Percentiles rank a stretch among this genome's conserved stretches.
These are phyloP conservation scores for Paraphoma chrysanthemicola DNA, from an alignment of 2,329 filamentous ascomycete species.

Conservation along the genomic window DNA sequence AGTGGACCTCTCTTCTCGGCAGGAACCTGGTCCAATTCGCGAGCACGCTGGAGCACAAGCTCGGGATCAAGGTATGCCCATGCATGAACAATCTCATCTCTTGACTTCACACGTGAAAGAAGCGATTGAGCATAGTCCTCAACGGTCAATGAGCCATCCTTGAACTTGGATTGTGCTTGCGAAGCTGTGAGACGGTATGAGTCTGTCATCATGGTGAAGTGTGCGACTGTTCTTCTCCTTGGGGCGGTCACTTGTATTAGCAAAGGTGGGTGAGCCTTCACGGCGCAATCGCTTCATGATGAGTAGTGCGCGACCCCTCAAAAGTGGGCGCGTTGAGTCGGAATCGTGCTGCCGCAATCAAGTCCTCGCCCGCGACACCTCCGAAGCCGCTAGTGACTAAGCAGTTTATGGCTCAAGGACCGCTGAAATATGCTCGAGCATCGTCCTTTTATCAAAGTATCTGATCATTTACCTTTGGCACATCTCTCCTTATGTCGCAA, in stretches of 20 bases:
- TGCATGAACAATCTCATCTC: conserved; percentile 34
- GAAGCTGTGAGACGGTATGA: not conserved
- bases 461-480: too few relatives aligned
- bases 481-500: too few relatives aligned
- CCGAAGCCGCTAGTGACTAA: not conserved
- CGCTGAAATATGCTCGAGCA: too few relatives aligned
- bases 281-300: not conserved
- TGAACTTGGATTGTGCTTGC: not conserved
- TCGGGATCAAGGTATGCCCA: conserved; percentile 41
- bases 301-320: not conserved
- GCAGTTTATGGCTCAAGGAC: not conserved
- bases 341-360: not conserved
- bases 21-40: conserved; percentile 59
- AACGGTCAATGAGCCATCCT: not conserved
- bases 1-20: conserved; percentile 59
- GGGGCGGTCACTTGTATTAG: not conserved
- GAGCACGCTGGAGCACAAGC: conserved; percentile 59
- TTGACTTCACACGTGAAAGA: conserved; percentile 25
- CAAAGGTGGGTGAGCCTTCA: not conserved
- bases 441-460: too few relatives aligned
- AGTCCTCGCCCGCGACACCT: not conserved
- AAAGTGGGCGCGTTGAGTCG: not conserved
- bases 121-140: conserved; percentile 5
- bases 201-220: not conserved
- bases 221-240: not conserved